Evolutionary conservation across 345 rosid species (phyloP).

Genomic region (Rhodamnia argentea): DNA sequence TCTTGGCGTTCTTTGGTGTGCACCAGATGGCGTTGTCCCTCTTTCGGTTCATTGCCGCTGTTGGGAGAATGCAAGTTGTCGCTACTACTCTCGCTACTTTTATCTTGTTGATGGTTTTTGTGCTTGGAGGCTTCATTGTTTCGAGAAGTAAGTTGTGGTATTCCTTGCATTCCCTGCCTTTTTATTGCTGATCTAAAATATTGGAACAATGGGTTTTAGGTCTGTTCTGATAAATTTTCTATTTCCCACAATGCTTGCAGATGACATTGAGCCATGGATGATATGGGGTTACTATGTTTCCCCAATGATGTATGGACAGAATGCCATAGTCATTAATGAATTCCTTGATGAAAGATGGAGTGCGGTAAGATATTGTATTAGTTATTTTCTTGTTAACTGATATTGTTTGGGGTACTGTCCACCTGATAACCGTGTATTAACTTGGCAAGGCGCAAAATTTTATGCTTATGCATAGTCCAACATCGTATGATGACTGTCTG

Average conservation of each 20-base stretch:
- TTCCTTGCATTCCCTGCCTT: background rate
- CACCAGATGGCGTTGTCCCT: slow-evolving; percentile 91
- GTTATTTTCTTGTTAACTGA: background rate
- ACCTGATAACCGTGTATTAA: background rate
- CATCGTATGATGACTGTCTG: background rate
- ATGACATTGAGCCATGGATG: slow-evolving; percentile 65
- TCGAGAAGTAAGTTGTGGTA: slow-evolving; percentile 45
- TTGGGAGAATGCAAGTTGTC: slow-evolving; percentile 72
- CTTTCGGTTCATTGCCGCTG: slow-evolving; percentile 76
- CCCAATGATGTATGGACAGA: slow-evolving; percentile 97
- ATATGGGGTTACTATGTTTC: slow-evolving; percentile 78
- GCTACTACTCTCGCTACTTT: slow-evolving; percentile 60
- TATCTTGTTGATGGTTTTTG: slow-evolving; percentile 58
- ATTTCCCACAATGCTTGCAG: slow-evolving; percentile 18
- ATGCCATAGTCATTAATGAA: slow-evolving; percentile 78
- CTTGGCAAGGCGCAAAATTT: background rate
- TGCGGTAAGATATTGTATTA: slow-evolving; percentile 27
- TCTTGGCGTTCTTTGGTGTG: slow-evolving; percentile 55
- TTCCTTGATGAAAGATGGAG: slow-evolving; percentile 82
- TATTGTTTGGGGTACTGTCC: background rate
- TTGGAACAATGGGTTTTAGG: background rate
- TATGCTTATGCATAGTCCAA: background rate
- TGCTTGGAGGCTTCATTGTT: slow-evolving; percentile 80
- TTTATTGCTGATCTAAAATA: background rate
- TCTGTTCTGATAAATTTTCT: background rate